Evolutionary conservation across 345 rosid genomes (phyloP).

Genomic region (Eucalyptus polybractea): DNA sequence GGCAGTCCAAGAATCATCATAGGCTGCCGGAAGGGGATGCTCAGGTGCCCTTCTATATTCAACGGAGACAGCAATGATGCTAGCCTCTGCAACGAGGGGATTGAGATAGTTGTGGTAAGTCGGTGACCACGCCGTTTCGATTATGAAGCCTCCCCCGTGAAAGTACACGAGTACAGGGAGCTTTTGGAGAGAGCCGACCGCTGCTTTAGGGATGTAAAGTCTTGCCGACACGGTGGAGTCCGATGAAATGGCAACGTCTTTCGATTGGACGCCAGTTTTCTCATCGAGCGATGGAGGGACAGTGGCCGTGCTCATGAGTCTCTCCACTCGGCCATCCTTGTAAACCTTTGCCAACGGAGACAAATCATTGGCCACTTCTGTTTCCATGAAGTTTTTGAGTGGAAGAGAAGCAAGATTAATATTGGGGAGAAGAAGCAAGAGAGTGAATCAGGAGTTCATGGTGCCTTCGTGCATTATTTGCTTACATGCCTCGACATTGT

Average conservation of each 20-base stretch:
- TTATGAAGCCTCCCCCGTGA: constrained; percentile 25
- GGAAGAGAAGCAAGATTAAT: background rate
- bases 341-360: constrained; percentile 4
- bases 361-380: constrained; percentile 1
- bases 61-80: background rate
- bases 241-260: constrained; percentile 3
- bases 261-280: constrained; percentile 8
- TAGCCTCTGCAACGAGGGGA: background rate
- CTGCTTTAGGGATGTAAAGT: constrained; percentile 10
- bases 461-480: background rate
- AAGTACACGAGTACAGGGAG: constrained; percentile 25
- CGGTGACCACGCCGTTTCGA: constrained; percentile 11
- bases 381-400: background rate
- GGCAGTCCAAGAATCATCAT: constrained; percentile 42
- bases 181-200: background rate
- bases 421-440: background rate
- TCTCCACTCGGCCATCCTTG: constrained; percentile 22
- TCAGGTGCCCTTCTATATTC: constrained; percentile 43
- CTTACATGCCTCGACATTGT: background rate
- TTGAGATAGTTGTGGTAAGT: background rate
- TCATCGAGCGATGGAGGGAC: constrained; percentile 9
- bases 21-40: constrained; percentile 30
- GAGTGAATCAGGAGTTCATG: background rate
- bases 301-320: constrained; percentile 3
- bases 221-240: constrained; percentile 6